Base-by-base conservation (phyloP, 2,329 filamentous ascomycete genomes). In the Colletotrichum viniferum region DNA sequence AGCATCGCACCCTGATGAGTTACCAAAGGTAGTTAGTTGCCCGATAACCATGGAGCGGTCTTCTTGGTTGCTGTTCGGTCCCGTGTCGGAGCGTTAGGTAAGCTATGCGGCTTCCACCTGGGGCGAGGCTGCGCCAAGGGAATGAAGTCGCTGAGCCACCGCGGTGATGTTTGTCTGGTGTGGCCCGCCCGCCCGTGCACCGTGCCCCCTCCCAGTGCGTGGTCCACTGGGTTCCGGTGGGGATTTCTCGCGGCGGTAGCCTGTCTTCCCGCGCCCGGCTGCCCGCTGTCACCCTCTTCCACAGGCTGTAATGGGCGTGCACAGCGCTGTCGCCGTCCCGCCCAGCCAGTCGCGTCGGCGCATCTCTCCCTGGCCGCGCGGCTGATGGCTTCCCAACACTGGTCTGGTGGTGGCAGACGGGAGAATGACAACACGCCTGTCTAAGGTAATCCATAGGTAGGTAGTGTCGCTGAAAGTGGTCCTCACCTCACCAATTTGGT, bases 311-410 rank as follows among this genome's bases (percentile, higher is more conserved):
- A 38, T 58, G 36, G 65, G 52, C 52, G 52, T 58, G 52, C 64
- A 56, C 64, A 30, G 55, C 55, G 64, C 70, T 73, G 62, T 71
- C 55, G 32, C 66, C 55, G 65, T 70, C 61, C 65, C 76, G 58
- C 73, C 71, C 36, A 48, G 28, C 71, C 67, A 70, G 48, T 73
- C 64, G 63, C 65, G 64, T 65, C 28, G 74, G 64, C 71, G 65
- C 74, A 76, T 76, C 61, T 32, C 62, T 74, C 69, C 73, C 70
- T 74, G 63, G 73, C 63, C 73, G 71, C 73, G 70, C 64, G 73
- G 70, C 69, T 71, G 69, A 71, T 28, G 58, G 56, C 28, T 74
- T 71, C 72, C 61, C 72, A 74, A 66, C 61, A 71, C 43, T 69
- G 56, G 48, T 24, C 48, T 13, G 21, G 21, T n/a, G 24, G 34